Evolutionary conservation across 352 stramenopile species (phyloP), one percentile per base, ranked within the genome.

Genomic region (Saprolegnia parasitica): DNA sequence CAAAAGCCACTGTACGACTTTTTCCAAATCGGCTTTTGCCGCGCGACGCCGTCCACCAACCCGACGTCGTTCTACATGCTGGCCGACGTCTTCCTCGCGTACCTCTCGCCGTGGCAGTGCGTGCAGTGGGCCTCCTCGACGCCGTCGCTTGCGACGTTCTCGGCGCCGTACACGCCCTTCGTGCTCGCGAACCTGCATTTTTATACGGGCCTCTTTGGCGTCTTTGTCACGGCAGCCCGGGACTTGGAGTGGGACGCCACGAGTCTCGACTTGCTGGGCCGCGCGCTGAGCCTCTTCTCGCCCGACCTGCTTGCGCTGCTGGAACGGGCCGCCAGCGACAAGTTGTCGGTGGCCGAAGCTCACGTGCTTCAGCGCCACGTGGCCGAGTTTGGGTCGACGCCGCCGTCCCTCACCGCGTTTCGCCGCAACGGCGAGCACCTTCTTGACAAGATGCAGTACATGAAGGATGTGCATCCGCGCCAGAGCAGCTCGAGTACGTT

Each of bases 131-230:
- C 78, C 1, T 61, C 47, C 10, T 11, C 61, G 4, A n/a, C 67
- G 8, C 50, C 67, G 1, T 60, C 70, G 32, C 2, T 32, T 9
- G 49, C 40, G 45, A 60, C 26, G 2, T 95, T 91, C 71, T 81
- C 83, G 10, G 56, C 79, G 0, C 77, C 65, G 16, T 95, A 85
- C 83, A 81, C 89, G 68, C 88, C 79, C 32, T 95, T 86, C 60
- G 84, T 95, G 21, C 70, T 95, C 46, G 87, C 87, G 60, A 95
- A 95, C 74, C 93, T 93, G 65, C 86, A 94, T 67, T 95, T 94
- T 62, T 95, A 95, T 73, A 92, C 87, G 60, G 86, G 80, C 23
- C 74, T 95, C 6, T 67, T 95, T 3, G 87, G 87, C 18, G 80
- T 74, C 9, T 94, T 95, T 76, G 78, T 93, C 50, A 81, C 91